Evolutionary conservation across 345 rosid species (phyloP).

Genomic region (Eucalyptus globulus): DNA sequence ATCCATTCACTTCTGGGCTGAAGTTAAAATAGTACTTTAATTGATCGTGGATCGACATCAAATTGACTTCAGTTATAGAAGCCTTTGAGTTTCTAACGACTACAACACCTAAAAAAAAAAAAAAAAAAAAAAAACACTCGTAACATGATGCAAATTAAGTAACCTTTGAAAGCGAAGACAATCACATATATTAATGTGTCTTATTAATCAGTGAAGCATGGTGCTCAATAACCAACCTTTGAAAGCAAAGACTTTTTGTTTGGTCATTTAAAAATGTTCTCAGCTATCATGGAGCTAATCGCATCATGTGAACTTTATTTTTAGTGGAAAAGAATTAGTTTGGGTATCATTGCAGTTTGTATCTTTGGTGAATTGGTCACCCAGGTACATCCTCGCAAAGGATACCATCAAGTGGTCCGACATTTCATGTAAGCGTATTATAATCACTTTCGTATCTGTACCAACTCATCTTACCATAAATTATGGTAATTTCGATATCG

Average conservation of each 20-base stretch:
- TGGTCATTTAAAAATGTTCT: not conserved
- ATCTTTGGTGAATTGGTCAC: not conserved
- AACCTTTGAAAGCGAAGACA: not conserved
- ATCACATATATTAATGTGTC: not conserved
- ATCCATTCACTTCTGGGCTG: not conserved
- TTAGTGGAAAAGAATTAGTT: not conserved
- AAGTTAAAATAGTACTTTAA: not conserved
- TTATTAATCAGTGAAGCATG: not conserved
- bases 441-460: not conserved
- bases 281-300: not conserved
- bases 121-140: not conserved
- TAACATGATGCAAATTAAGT: not conserved
- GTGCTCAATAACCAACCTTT: not conserved
- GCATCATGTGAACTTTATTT: not conserved
- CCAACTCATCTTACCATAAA: not conserved
- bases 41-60: not conserved
- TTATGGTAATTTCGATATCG: not conserved
- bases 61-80: not conserved
- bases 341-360: not conserved
- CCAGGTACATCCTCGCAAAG: not conserved
- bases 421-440: not conserved
- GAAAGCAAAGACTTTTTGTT: not conserved
- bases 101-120: not conserved
- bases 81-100: not conserved
- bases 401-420: not conserved